A percentile compares a stretch with the other conserved stretches of the same genome.
Evolutionary conservation across 2,329 filamentous ascomycete genomes (phyloP).

Genomic region (Colletotrichum tamarilloi): DNA sequence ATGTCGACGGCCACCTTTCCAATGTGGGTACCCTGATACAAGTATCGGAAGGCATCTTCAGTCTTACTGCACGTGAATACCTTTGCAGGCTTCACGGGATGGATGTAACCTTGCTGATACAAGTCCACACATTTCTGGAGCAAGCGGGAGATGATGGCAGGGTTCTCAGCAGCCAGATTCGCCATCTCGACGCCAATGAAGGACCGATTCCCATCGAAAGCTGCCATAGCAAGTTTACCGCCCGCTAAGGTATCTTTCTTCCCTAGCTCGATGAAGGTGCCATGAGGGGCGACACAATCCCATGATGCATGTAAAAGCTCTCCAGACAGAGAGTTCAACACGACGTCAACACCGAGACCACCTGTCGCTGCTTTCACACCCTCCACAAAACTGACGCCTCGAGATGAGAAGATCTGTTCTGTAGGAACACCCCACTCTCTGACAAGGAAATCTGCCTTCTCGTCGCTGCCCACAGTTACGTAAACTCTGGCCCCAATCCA

Average conservation of each 20-base stretch:
- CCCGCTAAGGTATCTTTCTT: slow-evolving; percentile 54
- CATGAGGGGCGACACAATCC: slow-evolving; percentile 56
- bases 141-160: not conserved
- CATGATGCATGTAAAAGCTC: slow-evolving; percentile 55
- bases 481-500: slow-evolving; percentile 41
- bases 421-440: not conserved
- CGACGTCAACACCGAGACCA: slow-evolving; percentile 48
- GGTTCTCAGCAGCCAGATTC: slow-evolving; percentile 22
- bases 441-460: slow-evolving; percentile 42
- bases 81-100: not conserved
- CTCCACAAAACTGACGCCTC: slow-evolving; percentile 45
- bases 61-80: not conserved
- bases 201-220: slow-evolving; percentile 52
- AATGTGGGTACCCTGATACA: not conserved
- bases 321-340: slow-evolving; percentile 55
- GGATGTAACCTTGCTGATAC: not conserved
- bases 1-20: not conserved
- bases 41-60: not conserved
- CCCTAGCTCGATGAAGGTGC: slow-evolving; percentile 58
- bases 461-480: slow-evolving; percentile 48
- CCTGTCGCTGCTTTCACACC: slow-evolving; percentile 43
- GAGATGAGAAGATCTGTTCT: slow-evolving; percentile 46
- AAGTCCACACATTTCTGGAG: slow-evolving; percentile 3
- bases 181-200: slow-evolving; percentile 50
- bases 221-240: slow-evolving; percentile 55